Percentiles rank a stretch among this genome's conserved stretches.
phyloP scores from a whole-genome alignment of 169 alveolate species.

The Plasmodium ovale region DNA sequence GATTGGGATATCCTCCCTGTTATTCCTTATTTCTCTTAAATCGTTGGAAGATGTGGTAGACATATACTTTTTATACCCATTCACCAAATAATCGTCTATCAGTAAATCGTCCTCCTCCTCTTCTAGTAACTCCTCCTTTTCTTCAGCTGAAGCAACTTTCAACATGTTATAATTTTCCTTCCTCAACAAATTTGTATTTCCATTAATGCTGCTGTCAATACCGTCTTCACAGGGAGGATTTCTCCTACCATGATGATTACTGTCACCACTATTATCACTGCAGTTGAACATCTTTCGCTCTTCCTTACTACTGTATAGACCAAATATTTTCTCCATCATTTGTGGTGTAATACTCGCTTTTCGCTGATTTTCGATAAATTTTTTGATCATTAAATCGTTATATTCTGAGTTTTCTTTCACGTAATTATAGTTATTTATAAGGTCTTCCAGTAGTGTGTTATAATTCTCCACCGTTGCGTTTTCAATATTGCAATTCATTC shows the following conservation, averaged over 20 bases:
- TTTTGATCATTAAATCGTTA: background rate
- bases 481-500: background rate
- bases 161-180: background rate
- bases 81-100: constrained; percentile 28
- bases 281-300: background rate
- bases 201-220: background rate
- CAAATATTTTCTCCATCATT: background rate
- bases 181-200: background rate
- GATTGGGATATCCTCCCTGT: background rate
- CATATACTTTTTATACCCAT: constrained; percentile 41
- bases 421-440: constrained; percentile 10
- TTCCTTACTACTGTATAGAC: background rate
- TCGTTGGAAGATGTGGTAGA: background rate
- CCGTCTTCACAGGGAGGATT: background rate
- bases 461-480: background rate
- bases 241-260: background rate
- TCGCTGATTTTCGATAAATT: constrained; percentile 14
- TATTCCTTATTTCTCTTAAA: background rate
- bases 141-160: background rate
- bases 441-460: background rate
- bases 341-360: background rate
- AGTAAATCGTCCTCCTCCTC: constrained; percentile 14
- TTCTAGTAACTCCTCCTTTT: background rate
- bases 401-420: background rate
- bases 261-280: background rate